A percentile compares a stretch with the other conserved stretches of the same genome.
phyloP scores from a whole-genome alignment of 116 monocot species.

The Iris pallida region DNA sequence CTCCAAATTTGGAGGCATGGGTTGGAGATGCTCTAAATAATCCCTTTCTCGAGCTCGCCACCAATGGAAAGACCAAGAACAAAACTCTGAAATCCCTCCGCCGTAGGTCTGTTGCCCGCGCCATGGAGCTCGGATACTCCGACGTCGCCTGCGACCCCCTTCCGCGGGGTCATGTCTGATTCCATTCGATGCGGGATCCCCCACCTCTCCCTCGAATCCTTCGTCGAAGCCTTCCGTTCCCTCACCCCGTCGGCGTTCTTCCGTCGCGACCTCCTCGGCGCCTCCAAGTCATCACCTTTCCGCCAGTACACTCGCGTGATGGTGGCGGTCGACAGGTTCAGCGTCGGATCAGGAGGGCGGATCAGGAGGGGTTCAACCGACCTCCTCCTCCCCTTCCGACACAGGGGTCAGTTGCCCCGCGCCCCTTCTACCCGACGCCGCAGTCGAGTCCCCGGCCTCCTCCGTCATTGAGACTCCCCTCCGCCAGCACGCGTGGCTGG shows the following conservation, averaged over 20 bases:
- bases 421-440: too few relatives aligned
- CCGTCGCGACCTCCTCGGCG: conserved; percentile 37
- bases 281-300: conserved; percentile 26
- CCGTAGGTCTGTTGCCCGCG: conserved; percentile 40
- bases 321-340: conserved; percentile 35
- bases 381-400: too few relatives aligned
- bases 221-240: conserved; percentile 28
- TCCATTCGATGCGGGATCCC: conserved; percentile 42
- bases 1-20: too few relatives aligned
- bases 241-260: conserved; percentile 26
- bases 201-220: conserved; percentile 28
- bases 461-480: too few relatives aligned
- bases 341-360: too few relatives aligned
- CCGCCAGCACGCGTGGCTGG: too few relatives aligned
- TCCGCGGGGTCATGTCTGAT: conserved; percentile 66
- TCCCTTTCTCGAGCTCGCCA: conserved; percentile 40
- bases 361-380: too few relatives aligned
- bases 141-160: conserved; percentile 67
- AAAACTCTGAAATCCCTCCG: conserved; percentile 20
- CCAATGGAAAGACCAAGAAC: neutral
- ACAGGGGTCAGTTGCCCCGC: too few relatives aligned
- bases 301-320: conserved; percentile 74
- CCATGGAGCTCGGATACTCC: conserved; percentile 78
- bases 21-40: too few relatives aligned
- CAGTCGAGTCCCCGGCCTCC: too few relatives aligned